phyloP scores from a whole-genome alignment of 345 rosid genomes.

The Salix koriyanagi region DNA sequence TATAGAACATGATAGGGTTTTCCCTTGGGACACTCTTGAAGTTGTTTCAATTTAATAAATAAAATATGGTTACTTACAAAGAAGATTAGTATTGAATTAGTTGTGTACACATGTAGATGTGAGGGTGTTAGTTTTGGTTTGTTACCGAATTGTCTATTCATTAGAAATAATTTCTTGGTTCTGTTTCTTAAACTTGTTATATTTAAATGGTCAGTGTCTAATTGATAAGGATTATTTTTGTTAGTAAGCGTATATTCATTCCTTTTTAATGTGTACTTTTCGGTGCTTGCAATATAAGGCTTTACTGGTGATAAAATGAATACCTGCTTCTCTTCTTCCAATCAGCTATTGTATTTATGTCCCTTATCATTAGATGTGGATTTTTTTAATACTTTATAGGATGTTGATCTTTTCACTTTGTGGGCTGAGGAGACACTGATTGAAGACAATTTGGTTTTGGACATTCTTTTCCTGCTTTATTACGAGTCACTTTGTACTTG shows the following conservation, averaged over 20 bases:
- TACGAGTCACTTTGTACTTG: slow-evolving; percentile 76
- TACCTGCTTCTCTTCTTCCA: neutral
- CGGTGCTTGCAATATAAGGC: neutral
- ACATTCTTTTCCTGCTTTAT: slow-evolving; percentile 68
- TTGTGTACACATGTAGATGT: too few relatives aligned
- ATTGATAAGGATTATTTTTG: neutral
- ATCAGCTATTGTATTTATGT: neutral
- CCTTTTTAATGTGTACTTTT: neutral
- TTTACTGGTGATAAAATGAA: neutral
- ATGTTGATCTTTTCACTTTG: slow-evolving; percentile 68
- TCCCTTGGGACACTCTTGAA: neutral
- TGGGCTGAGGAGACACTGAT: slow-evolving; percentile 92
- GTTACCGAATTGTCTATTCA: too few relatives aligned
- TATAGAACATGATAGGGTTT: too few relatives aligned
- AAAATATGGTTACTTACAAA: too few relatives aligned
- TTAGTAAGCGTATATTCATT: neutral
- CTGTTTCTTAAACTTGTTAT: too few relatives aligned
- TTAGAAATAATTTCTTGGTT: too few relatives aligned
- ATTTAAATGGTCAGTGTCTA: too few relatives aligned
- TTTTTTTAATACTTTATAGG: slow-evolving; percentile 37
- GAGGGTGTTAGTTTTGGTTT: too few relatives aligned
- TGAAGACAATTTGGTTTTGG: slow-evolving; percentile 78
- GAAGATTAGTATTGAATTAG: too few relatives aligned
- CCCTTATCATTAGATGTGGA: slow-evolving; percentile 3
- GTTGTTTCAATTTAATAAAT: neutral